These are phyloP conservation scores for Amoeboaphelidium protococcarum DNA, from an alignment of 371 early-diverging fungal species.

Conservation along the genomic window DNA sequence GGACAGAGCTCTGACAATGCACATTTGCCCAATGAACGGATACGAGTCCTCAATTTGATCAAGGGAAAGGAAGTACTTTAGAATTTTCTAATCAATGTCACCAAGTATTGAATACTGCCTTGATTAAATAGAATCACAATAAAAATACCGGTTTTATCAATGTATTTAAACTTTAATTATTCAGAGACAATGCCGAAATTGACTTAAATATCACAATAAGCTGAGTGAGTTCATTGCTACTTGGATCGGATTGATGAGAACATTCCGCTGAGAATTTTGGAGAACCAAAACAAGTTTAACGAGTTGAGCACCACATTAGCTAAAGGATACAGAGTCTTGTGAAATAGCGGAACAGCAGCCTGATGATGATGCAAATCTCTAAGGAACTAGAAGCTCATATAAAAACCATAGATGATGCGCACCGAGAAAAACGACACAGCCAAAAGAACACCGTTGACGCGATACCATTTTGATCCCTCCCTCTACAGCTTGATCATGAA, in stretches of 20 bases:
- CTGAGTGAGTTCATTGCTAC: too few relatives aligned
- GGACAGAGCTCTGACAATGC: slow-evolving; percentile 59
- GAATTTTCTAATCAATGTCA: too few relatives aligned
- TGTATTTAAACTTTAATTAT: too few relatives aligned
- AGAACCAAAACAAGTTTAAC: not conserved
- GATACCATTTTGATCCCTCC: slow-evolving; percentile 33
- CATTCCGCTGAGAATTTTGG: not conserved
- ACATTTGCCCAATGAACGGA: slow-evolving; percentile 47
- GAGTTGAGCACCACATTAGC: not conserved
- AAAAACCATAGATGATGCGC: slow-evolving; percentile 51
- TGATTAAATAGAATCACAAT: too few relatives aligned
- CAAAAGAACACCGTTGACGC: slow-evolving; percentile 48
- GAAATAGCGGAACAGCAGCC: not conserved
- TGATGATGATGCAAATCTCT: slow-evolving; percentile 10
- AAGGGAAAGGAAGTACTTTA: slow-evolving; percentile 37
- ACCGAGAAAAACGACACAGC: slow-evolving; percentile 39
- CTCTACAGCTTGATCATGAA: slow-evolving; percentile 27
- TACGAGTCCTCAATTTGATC: slow-evolving; percentile 33
- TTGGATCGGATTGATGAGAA: too few relatives aligned
- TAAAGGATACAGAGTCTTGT: not conserved
- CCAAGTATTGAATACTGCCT: too few relatives aligned
- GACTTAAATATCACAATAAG: too few relatives aligned
- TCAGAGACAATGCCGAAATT: too few relatives aligned
- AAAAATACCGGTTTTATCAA: too few relatives aligned
- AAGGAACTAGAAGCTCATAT: slow-evolving; percentile 29